phyloP scores from a whole-genome alignment of 768 basidiomycete genomes.

The Tricholoma furcatifolium region DNA sequence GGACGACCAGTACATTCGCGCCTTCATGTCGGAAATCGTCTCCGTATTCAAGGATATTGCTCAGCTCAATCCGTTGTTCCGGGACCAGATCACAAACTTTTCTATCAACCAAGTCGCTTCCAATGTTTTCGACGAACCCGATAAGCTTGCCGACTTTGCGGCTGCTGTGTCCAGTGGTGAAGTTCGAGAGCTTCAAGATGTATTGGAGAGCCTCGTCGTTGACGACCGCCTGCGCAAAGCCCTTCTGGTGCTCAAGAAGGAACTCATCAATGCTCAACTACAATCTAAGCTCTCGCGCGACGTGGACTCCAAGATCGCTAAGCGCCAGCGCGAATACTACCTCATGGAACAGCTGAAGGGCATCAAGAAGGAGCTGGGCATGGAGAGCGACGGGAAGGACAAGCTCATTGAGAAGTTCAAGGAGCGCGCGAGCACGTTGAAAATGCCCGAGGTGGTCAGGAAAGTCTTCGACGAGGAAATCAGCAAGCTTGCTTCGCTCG shows the following conservation, averaged over 20 bases:
- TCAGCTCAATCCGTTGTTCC: conserved; percentile 94
- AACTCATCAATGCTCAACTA: conserved; percentile 93
- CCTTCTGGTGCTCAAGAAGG: conserved; percentile 92
- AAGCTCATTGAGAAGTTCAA: conserved; percentile 91
- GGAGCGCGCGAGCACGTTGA: conserved; percentile 74
- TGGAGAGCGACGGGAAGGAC: conserved; percentile 95
- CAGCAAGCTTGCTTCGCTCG: conserved; percentile 83
- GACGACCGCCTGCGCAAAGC: conserved; percentile 91
- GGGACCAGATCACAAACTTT: conserved; percentile 97
- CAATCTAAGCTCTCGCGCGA: conserved; percentile 91
- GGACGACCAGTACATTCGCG: conserved; percentile 92
- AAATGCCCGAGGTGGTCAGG: conserved; percentile 86
- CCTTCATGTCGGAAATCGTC: conserved; percentile 95
- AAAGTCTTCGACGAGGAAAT: conserved; percentile 98
- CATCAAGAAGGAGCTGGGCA: conserved; percentile 94
- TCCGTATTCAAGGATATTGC: conserved; percentile 99
- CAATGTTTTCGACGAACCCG: conserved; percentile 96
- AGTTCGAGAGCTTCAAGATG: conserved; percentile 88
- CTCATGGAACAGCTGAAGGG: conserved; percentile 96
- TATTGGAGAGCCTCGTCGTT: conserved; percentile 82
- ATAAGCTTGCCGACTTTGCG: conserved; percentile 95
- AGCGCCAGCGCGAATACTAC: conserved; percentile 92
- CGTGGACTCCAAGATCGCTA: conserved; percentile 93
- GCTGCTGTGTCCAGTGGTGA: conserved; percentile 96
- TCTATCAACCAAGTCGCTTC: conserved; percentile 89